Percentiles rank a stretch among this genome's conserved stretches.
These are phyloP conservation scores for Fusarium sp. DNA, from an alignment of 2,329 filamentous ascomycete species.

Conservation along the genomic window DNA sequence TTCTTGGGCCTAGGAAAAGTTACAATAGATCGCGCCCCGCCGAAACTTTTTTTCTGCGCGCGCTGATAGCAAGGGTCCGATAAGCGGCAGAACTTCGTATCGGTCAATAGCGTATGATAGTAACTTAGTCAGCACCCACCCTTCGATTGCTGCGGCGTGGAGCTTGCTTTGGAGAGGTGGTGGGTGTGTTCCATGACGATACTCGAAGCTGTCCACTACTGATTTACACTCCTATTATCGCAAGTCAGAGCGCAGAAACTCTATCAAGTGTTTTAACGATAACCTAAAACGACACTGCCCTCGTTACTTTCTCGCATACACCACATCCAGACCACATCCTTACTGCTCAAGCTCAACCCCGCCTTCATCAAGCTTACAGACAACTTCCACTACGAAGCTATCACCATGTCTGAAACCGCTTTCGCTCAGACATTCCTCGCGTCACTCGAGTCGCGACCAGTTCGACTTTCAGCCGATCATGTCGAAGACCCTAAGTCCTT, in stretches of 20 bases:
- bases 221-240: not conserved
- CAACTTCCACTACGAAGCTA: slow-evolving; percentile 19
- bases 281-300: too few relatives aligned
- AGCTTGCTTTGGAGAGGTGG: slow-evolving; percentile 22
- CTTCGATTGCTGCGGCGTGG: slow-evolving; percentile 13
- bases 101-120: not conserved
- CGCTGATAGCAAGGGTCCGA: slow-evolving; percentile 47
- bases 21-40: slow-evolving; percentile 50
- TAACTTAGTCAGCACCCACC: slow-evolving; percentile 42
- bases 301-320: not conserved
- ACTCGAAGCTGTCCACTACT: slow-evolving; percentile 10
- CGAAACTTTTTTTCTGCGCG: slow-evolving; percentile 56
- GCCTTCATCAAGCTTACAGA: slow-evolving; percentile 34
- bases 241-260: not conserved
- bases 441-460: slow-evolving; percentile 80
- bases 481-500: slow-evolving; percentile 86
- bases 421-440: slow-evolving; percentile 89
- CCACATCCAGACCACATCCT: not conserved
- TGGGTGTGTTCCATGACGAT: slow-evolving; percentile 40
- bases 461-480: slow-evolving; percentile 89
- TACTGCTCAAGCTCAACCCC: slow-evolving; percentile 34
- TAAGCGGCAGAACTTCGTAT: slow-evolving; percentile 54
- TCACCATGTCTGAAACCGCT: slow-evolving; percentile 79
- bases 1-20: slow-evolving; percentile 42
- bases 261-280: not conserved